Base-by-base conservation (phyloP, 805 yeast genomes). In the Saccharomycopsis javanensis region DNA sequence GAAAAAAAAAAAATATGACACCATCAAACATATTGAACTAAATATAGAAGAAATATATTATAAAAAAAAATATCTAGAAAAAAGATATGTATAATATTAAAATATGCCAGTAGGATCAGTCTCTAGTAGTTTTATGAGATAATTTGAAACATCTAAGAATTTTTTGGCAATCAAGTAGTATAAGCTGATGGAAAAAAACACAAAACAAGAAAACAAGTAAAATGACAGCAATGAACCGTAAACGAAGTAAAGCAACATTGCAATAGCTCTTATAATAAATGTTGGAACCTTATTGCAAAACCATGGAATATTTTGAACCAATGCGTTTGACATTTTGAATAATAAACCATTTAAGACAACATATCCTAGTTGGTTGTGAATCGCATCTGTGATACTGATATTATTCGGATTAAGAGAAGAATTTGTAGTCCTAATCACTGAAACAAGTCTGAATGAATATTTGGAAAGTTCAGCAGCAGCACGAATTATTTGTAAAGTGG, bases 251-350 rank as follows among this genome's bases (percentile, higher is more conserved):
- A 52, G 10, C 11, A 25, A 23, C 8, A 56, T 18, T 20, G 56
- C 35, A 4, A 25, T n/a, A n/a, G 30, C 23, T 28, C 50, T 56
- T 15, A 56, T 34, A 11, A 52, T 6, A 10, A 28, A 28, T 15
- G 55, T 23, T 10, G 48, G 48, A 53, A 52, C 28, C 5, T 20
- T 18, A 16, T 33, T 31, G 27, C 55, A 55, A 31, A 55, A 57
- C 18, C 23, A 16, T 6, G 60, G 60, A 27, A 53, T 45, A 15
- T 35, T 46, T 3, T 31, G 13, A 5, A 57, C 25, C 15, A 57
- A n/a, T 5, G 55, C 31, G 33, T 56, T 54, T 3, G 57, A 54
- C 15, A 59, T 54, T 46, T 57, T 59, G 28, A 54, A 25, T 28
- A 59, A 51, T n/a, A 57, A 37, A 55, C 50, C 55, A 37, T 54